Conservation (phyloP, 129 eudicot species). For the Mikania micrantha region DNA sequence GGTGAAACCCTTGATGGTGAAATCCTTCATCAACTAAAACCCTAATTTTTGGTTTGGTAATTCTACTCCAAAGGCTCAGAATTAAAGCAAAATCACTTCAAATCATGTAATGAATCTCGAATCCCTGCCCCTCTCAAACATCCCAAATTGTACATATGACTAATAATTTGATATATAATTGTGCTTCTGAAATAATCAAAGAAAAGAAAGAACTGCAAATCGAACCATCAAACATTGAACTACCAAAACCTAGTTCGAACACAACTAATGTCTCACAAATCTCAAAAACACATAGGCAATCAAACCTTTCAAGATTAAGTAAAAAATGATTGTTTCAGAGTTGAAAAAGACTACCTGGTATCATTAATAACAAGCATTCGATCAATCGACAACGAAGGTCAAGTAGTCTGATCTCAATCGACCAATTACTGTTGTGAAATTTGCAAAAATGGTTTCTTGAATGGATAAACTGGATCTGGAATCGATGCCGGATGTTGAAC, state of each 20-base stretch:
- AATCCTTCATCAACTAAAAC: constrained; percentile 6
- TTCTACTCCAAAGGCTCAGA: neutral
- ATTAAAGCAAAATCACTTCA: constrained; percentile 10
- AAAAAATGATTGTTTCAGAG: neutral
- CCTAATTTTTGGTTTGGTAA: constrained; percentile 16
- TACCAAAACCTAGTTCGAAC: neutral
- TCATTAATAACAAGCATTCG: constrained; percentile 22
- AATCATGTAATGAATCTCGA: constrained; percentile 2
- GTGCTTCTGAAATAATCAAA: neutral
- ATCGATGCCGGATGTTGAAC: neutral
- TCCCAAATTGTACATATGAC: neutral
- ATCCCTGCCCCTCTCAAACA: neutral
- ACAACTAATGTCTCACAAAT: neutral
- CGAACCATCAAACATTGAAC: neutral
- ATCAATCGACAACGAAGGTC: neutral
- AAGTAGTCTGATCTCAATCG: constrained; percentile 13
- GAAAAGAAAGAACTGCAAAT: constrained; percentile 6
- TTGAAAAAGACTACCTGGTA: constrained; percentile 44
- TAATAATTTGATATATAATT: neutral
- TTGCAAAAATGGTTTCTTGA: constrained; percentile 6
- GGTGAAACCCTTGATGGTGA: neutral
- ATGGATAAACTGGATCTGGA: constrained; percentile 23
- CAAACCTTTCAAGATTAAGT: neutral
- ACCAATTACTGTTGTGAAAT: constrained; percentile 7
- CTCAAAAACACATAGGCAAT: neutral